Base-by-base conservation (phyloP, 148 eudicot genomes). In the Rhododendron mucronatum region DNA sequence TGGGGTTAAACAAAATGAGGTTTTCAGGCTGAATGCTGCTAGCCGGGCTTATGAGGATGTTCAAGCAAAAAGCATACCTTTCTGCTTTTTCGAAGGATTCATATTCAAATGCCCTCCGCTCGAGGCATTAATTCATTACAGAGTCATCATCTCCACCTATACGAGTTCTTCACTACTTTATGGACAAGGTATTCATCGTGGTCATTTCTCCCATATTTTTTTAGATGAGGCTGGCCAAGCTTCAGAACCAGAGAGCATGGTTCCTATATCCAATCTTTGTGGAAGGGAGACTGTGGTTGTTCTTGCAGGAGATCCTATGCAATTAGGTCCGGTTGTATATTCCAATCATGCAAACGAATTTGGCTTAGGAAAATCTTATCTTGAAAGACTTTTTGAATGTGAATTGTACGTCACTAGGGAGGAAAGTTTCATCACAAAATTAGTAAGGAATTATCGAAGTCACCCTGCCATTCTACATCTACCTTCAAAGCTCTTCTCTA, bases 181-280 rank as follows among this genome's bases (percentile, higher is more conserved):
- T 81, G 84, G 91, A 14, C 93, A 91, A 91, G 98, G 98, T 35
- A 85, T 94, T 53, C 71, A 35, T 33, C 79, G 80, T 37, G 93
- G 96, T 28, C 94, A 94, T 78, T 95, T 95, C 89, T 92, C 98
- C 13, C 93, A 95, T 87, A 88, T 95, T 53, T 92, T 95, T 83
- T 76, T 94, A 82, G 98, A 95, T 67, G 96, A 94, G 91, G 97
- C 97, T 10, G 98, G 97, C 83, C 98, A 95, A 85, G 98, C 98
- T 86, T 95, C 98, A n/a, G 98, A 95, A 90, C 97, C 98, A 12
- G 98, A 95, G 86, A 90, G 96, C 69, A 94, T 95, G 94, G 89
- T 95, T 87, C 48, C 98, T 55, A 82, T 95, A 1, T 91, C 98
- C 57, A 86, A 89, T 63, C 91, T 94, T 83, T 88, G 88, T 65